Percentiles rank a stretch among this genome's conserved stretches.
Conservation (phyloP, 129 eudicot genomes). For the Solidago caesia region DNA sequence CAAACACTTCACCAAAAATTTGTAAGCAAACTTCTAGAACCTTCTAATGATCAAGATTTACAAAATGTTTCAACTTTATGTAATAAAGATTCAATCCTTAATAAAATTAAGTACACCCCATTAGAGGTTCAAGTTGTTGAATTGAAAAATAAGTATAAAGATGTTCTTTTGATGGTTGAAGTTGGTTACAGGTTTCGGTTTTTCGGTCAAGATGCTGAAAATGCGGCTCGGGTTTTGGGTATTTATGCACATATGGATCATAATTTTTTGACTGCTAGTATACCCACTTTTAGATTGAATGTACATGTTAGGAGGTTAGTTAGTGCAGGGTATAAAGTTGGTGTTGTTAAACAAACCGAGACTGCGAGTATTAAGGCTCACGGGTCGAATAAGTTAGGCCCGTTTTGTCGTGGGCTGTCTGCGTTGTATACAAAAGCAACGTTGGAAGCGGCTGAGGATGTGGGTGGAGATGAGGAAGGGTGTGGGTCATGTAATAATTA, state of each 20-base stretch:
- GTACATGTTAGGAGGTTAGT: constrained; percentile 92
- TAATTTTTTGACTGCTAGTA: constrained; percentile 80
- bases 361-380: constrained; percentile 90
- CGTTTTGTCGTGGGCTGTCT: constrained; percentile 81
- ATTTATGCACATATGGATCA: constrained; percentile 92
- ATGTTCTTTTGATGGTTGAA: constrained; percentile 88
- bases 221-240: constrained; percentile 88
- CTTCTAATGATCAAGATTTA: constrained; percentile 33
- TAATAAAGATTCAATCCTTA: background rate
- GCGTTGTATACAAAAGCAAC: constrained; percentile 96
- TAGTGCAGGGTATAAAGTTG: constrained; percentile 88
- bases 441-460: constrained; percentile 82
- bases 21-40: constrained; percentile 73
- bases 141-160: constrained; percentile 65
- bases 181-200: constrained; percentile 87
- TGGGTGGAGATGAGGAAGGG: constrained; percentile 87
- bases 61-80: constrained; percentile 33
- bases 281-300: constrained; percentile 81
- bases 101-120: constrained; percentile 66
- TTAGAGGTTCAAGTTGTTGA: constrained; percentile 84
- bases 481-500: constrained; percentile 69
- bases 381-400: constrained; percentile 68
- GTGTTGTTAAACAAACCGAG: constrained; percentile 94
- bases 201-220: constrained; percentile 84
- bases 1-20: constrained; percentile 59